Percentiles rank a stretch among this genome's conserved stretches.
phyloP scores from a whole-genome alignment of 2,329 filamentous ascomycete species.

The Sporothrix euskadiensis region DNA sequence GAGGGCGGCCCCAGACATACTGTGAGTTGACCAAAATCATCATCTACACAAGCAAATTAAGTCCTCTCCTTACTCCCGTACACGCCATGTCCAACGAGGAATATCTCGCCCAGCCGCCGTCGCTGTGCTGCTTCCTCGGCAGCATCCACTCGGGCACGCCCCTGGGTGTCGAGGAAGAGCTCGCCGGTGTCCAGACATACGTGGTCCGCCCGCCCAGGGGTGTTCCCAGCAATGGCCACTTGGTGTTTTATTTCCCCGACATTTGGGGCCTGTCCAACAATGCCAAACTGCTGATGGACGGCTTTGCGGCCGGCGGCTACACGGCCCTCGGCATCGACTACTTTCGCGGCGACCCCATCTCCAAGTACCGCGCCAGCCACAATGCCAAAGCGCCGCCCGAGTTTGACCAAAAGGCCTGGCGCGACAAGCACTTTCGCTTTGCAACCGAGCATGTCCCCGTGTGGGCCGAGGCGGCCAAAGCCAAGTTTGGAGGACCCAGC shows the following conservation, averaged over 20 bases:
- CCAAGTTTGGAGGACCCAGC: slow-evolving; percentile 39
- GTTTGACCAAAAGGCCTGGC: slow-evolving; percentile 54
- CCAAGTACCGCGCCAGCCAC: slow-evolving; percentile 34
- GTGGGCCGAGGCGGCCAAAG: slow-evolving; percentile 46
- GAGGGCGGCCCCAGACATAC: not conserved
- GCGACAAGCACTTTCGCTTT: slow-evolving; percentile 47
- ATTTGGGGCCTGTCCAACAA: slow-evolving; percentile 33
- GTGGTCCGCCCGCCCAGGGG: slow-evolving; percentile 32
- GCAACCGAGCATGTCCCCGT: slow-evolving; percentile 47
- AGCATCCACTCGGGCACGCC: slow-evolving; percentile 36
- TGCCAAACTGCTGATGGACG: slow-evolving; percentile 35
- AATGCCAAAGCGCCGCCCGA: slow-evolving; percentile 39
- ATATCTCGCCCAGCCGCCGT: slow-evolving; percentile 35
- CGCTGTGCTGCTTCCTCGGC: slow-evolving; percentile 35
- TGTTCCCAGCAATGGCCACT: slow-evolving; percentile 30
- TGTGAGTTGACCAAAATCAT: no score
- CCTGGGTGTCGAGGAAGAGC: slow-evolving; percentile 31
- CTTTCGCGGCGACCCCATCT: slow-evolving; percentile 37
- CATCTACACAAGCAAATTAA: no score
- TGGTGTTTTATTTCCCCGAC: slow-evolving; percentile 33
- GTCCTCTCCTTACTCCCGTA: no score
- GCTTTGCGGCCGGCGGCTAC: slow-evolving; percentile 32
- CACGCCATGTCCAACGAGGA: slow-evolving; percentile 4
- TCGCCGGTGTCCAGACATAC: slow-evolving; percentile 36
- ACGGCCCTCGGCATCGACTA: slow-evolving; percentile 33